Percentiles rank a stretch among this genome's conserved stretches.
Evolutionary conservation across 78 protist genomes (phyloP).

Genomic region (Isochrysis galbana): DNA sequence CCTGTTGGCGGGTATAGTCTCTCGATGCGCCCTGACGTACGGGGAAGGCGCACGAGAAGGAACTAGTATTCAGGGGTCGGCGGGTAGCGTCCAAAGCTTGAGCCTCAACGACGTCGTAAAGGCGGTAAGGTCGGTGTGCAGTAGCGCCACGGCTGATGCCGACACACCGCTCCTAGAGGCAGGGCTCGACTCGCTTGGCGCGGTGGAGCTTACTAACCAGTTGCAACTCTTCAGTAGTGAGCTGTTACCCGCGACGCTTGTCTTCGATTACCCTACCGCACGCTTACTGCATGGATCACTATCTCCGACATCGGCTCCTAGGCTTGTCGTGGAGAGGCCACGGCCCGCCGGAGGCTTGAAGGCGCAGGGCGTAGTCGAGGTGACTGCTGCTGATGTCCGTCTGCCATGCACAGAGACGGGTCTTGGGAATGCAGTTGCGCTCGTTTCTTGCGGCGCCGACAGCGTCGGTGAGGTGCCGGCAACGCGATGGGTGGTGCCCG

Average conservation of each 20-base stretch:
- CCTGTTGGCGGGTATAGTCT: too few relatives aligned
- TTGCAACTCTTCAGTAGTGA: background rate
- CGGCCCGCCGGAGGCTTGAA: too few relatives aligned
- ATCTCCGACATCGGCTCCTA: too few relatives aligned
- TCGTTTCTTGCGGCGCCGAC: background rate
- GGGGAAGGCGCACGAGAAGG: too few relatives aligned
- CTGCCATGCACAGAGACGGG: background rate
- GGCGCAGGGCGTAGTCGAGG: background rate
- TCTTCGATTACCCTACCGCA: background rate
- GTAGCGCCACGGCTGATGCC: background rate
- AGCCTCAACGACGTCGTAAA: background rate
- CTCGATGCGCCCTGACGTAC: background rate
- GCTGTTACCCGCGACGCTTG: background rate
- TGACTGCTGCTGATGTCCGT: background rate
- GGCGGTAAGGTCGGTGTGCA: background rate
- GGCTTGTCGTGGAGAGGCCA: too few relatives aligned
- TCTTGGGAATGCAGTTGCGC: background rate
- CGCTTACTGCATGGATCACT: background rate
- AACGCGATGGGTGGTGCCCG: background rate
- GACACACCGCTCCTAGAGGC: background rate
- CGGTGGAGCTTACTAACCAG: background rate
- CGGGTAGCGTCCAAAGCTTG: background rate
- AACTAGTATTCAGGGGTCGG: too few relatives aligned
- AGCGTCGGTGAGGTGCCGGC: background rate
- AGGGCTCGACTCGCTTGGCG: constrained; percentile 24